A percentile compares a stretch with the other conserved stretches of the same genome.
phyloP scores from a whole-genome alignment of 2,329 filamentous ascomycete species.

The Ophiostoma sp. region DNA sequence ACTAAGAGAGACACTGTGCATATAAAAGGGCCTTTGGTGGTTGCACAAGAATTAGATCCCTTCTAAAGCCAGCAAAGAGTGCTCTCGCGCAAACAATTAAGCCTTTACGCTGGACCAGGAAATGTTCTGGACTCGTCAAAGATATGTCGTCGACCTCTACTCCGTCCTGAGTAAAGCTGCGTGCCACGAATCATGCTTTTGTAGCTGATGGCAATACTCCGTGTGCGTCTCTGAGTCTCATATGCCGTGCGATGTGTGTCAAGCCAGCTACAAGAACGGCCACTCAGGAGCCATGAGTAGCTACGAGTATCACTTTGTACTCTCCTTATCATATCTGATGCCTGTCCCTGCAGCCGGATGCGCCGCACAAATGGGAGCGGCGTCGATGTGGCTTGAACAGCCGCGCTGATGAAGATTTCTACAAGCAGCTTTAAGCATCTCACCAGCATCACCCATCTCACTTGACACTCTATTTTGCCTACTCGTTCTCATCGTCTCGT shows the following conservation, averaged over 20 bases:
- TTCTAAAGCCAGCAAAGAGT: too few species aligned
- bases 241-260: constrained; percentile 13
- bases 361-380: neutral
- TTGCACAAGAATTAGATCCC: neutral
- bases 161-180: too few species aligned
- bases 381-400: neutral
- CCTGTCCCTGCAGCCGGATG: neutral
- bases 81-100: neutral
- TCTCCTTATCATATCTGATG: neutral
- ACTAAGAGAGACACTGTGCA: neutral
- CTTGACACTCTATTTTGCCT: neutral
- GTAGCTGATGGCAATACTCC: neutral
- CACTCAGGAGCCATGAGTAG: neutral
- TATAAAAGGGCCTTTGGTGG: neutral
- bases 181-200: neutral
- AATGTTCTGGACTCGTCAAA: neutral
- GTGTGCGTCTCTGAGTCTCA: constrained; percentile 1
- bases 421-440: neutral
- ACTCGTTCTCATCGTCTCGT: neutral
- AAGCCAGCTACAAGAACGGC: neutral
- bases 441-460: neutral
- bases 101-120: neutral
- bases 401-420: constrained; percentile 1
- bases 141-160: neutral
- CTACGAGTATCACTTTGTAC: neutral